Evolutionary conservation across 2,329 filamentous ascomycete species (phyloP).

Genomic region (Aspergillus oerlinghausenensis): DNA sequence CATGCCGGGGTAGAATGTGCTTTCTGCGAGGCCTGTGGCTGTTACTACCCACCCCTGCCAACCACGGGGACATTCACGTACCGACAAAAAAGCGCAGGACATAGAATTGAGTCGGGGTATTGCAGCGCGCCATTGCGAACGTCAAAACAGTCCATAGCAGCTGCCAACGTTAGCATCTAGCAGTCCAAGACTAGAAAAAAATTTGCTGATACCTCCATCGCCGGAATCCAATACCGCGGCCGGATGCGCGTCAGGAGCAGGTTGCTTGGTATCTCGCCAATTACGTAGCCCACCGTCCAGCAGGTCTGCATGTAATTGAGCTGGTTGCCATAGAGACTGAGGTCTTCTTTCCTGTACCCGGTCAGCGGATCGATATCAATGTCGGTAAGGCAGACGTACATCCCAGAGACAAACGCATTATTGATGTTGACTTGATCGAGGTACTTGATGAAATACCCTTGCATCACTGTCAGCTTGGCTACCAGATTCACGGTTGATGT

Average conservation of each 20-base stretch:
- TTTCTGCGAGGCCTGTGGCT: conserved; percentile 41
- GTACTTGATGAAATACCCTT: conserved; percentile 50
- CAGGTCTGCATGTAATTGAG: conserved; percentile 53
- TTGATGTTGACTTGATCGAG: conserved; percentile 45
- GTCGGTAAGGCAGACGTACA: conserved; percentile 21
- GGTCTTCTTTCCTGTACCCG: conserved; percentile 46
- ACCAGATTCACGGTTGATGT: background rate
- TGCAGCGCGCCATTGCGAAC: conserved; percentile 39
- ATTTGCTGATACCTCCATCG: conserved; percentile 36
- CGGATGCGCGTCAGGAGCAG: conserved; percentile 48
- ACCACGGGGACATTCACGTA: conserved; percentile 8
- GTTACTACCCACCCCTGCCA: background rate
- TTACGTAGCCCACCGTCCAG: conserved; percentile 58
- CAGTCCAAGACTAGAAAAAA: background rate
- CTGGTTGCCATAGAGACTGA: conserved; percentile 50
- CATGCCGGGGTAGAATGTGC: conserved; percentile 51
- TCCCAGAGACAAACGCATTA: conserved; percentile 46
- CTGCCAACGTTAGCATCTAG: conserved; percentile 14
- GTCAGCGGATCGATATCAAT: background rate
- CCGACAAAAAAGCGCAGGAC: conserved; percentile 48
- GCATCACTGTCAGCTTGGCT: background rate
- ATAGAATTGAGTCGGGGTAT: conserved; percentile 43
- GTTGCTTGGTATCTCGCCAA: conserved; percentile 50
- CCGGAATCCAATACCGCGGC: conserved; percentile 47
- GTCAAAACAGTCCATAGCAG: conserved; percentile 49